Evolutionary conservation across 2,329 filamentous ascomycete species (phyloP), one percentile per base, ranked within the genome.

Genomic region (Colletotrichum truncatum): DNA sequence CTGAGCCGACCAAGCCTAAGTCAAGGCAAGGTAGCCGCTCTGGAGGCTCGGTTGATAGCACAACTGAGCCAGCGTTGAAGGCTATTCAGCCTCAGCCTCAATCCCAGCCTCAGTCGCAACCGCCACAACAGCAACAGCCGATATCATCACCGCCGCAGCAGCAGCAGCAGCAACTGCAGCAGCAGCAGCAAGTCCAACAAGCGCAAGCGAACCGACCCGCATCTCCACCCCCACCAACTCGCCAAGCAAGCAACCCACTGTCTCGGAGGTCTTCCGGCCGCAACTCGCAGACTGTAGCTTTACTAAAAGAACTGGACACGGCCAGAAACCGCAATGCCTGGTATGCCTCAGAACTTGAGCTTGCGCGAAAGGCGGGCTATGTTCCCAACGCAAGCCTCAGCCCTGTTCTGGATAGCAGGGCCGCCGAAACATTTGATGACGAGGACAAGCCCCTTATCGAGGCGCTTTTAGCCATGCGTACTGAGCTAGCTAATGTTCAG

Each of bases 341-440:
- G 96, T 98, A 97, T 77, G 93, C 94, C 7, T 98, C 95, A 0
- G 96, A 99, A 78, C 84, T 99, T 46, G 93, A 97, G 63, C 83
- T 99, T 68, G 97, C 96, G 6, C 89, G 92, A 52, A 97, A 97
- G 78, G 89, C 93, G 39, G 96, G 96, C 5, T 99, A 98, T 73
- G 85, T 89, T 6, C 87, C 93, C 14, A 93, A 88, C 67, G 82
- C 89, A 3, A 89, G 89, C 1, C 86, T 89, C 25, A 92, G 88
- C 73, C 89, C 93, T 12, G 84, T 89, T 0, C 82, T 97, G 23
- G 95, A 98, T 68, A 89, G 91, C 70, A 89, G 91, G 66, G 85
- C 87, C 0, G 85, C 90, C 3, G 93, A 97, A 70, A 89, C 90
- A 0, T 94, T 99, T 73, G 91, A 91, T 56, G 96, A 99, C 59